These are phyloP conservation scores for Leishmania tropica DNA, from an alignment of 208 protist species.

Conservation along the genomic window DNA sequence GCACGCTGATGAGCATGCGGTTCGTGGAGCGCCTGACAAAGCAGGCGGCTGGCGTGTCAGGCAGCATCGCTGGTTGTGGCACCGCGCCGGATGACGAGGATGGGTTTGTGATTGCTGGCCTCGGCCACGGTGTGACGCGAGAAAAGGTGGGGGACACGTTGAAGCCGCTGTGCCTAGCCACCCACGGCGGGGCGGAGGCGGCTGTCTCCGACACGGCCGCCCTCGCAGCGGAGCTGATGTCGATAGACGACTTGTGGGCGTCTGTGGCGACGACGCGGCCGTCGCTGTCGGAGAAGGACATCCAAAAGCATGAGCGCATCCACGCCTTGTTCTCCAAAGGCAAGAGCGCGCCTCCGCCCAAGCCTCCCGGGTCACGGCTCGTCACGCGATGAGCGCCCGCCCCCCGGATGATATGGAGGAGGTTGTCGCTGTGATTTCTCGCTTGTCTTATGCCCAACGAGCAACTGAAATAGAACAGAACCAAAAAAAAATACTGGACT, in stretches of 20 bases:
- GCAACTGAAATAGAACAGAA: not conserved
- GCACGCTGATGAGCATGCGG: conserved; percentile 68
- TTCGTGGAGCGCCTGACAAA: conserved; percentile 60
- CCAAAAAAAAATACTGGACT: not conserved
- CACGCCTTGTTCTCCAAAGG: conserved; percentile 68
- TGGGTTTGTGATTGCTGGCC: conserved; percentile 53
- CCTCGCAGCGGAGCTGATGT: conserved; percentile 33
- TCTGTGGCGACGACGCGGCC: conserved; percentile 59
- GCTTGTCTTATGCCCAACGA: not conserved
- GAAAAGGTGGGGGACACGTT: conserved; percentile 77
- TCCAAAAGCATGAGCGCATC: conserved; percentile 71
- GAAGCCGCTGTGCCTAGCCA: conserved; percentile 20
- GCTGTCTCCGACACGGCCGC: conserved; percentile 5
- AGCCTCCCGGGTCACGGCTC: conserved; percentile 50
- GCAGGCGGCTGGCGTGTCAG: conserved; percentile 16
- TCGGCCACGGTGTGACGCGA: conserved; percentile 49
- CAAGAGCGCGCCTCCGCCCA: conserved; percentile 26
- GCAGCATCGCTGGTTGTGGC: not conserved
- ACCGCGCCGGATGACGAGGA: conserved; percentile 9
- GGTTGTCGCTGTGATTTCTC: not conserved
- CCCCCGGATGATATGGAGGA: not conserved
- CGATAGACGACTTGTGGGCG: conserved; percentile 52
- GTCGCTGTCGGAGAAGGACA: conserved; percentile 64
- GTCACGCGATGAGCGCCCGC: conserved; percentile 35
- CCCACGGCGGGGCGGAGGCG: not conserved